A percentile compares a stretch with the other conserved stretches of the same genome.
These are phyloP conservation scores for Rhododendron griersonianum DNA, from an alignment of 148 eudicot genomes.

Conservation along the genomic window DNA sequence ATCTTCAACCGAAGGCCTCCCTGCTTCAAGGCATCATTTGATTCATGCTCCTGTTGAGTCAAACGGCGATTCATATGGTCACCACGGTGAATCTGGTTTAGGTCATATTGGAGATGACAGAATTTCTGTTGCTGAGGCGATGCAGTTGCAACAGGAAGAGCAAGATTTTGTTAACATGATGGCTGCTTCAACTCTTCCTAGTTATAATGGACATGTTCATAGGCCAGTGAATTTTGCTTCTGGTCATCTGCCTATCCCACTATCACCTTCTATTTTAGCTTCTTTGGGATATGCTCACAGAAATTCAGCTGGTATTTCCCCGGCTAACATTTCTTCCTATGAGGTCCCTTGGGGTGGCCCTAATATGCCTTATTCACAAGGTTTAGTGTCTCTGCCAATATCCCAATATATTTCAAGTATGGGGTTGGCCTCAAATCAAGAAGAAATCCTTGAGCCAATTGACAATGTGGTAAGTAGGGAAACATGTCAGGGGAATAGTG, in stretches of 20 bases:
- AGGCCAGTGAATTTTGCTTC: slow-evolving; percentile 39
- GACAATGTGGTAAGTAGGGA: slow-evolving; percentile 15
- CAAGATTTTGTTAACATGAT: slow-evolving; percentile 32
- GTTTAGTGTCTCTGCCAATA: slow-evolving; percentile 25
- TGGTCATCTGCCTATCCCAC: slow-evolving; percentile 29
- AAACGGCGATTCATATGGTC: slow-evolving; percentile 18
- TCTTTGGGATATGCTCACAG: slow-evolving; percentile 24
- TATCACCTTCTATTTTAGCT: slow-evolving; percentile 30
- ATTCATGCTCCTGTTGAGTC: slow-evolving; percentile 12
- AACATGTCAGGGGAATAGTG: slow-evolving; percentile 22
- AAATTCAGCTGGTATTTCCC: slow-evolving; percentile 23
- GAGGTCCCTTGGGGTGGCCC: slow-evolving; percentile 24
- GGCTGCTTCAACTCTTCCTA: slow-evolving; percentile 26
- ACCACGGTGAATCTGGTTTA: slow-evolving; percentile 15
- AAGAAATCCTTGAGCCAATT: slow-evolving; percentile 17
- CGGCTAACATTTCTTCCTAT: slow-evolving; percentile 16
- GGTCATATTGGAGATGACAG: slow-evolving; percentile 16
- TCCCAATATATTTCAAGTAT: slow-evolving; percentile 20
- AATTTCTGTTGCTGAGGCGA: slow-evolving; percentile 23
- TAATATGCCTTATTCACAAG: slow-evolving; percentile 26
- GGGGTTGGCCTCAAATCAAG: slow-evolving; percentile 19
- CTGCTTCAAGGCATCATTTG: slow-evolving; percentile 14
- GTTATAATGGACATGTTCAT: slow-evolving; percentile 26
- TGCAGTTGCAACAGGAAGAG: slow-evolving; percentile 28
- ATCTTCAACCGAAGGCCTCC: slow-evolving; percentile 12